phyloP scores from a whole-genome alignment of 306 rosid species.

The Aeschynomene evenia region DNA sequence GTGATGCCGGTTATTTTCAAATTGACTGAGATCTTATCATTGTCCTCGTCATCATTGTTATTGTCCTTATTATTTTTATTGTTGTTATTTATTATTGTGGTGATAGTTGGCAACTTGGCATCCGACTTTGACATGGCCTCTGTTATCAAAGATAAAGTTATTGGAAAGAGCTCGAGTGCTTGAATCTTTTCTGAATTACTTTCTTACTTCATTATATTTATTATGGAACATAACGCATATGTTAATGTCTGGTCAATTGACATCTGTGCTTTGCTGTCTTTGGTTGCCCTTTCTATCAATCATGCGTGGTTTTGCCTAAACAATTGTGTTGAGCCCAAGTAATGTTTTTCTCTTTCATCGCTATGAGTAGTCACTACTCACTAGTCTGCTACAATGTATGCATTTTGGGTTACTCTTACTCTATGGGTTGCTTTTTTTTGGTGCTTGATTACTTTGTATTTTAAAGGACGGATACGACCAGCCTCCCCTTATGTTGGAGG shows the following conservation, averaged over 20 bases:
- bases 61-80: background rate
- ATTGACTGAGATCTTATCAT: background rate
- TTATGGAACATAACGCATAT: too few species aligned
- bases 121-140: constrained; percentile 18
- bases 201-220: too few species aligned
- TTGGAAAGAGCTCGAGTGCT: constrained; percentile 4
- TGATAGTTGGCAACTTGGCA: constrained; percentile 19
- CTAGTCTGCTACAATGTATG: background rate
- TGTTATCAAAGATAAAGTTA: constrained; percentile 8
- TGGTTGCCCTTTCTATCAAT: background rate
- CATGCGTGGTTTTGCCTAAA: background rate
- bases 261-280: constrained; percentile 15
- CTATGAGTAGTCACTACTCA: background rate
- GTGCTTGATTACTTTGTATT: constrained; percentile 19
- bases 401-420: background rate
- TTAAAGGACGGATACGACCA: constrained; percentile 65
- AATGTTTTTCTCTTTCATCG: constrained; percentile 11
- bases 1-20: background rate
- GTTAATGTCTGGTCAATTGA: background rate
- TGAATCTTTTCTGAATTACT: too few species aligned
- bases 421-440: background rate
- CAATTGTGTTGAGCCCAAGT: background rate
- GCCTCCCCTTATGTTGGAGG: constrained; percentile 63
- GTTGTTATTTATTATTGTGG: background rate
- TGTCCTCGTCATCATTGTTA: constrained; percentile 11